A percentile compares a stretch with the other conserved stretches of the same genome.
phyloP scores from a whole-genome alignment of 768 basidiomycete species.

The Steccherinum ochraceum region DNA sequence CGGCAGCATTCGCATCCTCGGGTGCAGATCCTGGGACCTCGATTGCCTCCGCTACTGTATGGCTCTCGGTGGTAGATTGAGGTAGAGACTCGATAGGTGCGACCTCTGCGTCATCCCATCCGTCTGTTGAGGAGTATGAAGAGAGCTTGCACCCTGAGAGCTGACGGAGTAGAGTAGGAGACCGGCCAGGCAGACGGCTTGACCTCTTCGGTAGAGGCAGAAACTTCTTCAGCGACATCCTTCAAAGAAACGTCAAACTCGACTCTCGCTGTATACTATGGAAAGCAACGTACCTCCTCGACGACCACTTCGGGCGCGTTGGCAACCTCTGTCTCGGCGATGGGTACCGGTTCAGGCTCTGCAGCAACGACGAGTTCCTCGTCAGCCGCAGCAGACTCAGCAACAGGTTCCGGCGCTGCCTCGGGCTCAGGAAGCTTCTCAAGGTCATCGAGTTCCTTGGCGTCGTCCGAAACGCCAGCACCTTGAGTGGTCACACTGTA shows the following conservation, averaged over 20 bases:
- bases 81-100: conserved; percentile 4
- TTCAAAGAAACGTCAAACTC: too few relatives aligned
- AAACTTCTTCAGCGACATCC: conserved; percentile 3
- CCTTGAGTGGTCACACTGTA: conserved; percentile 45
- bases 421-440: conserved; percentile 14
- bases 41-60: too few relatives aligned
- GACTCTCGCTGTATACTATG: too few relatives aligned
- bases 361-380: conserved; percentile 8
- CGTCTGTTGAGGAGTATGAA: conserved; percentile 3
- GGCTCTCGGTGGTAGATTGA: too few relatives aligned
- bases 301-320: not conserved
- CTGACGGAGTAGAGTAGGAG: conserved; percentile 43
- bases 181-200: conserved; percentile 37
- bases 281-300: not conserved
- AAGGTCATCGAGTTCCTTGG: conserved; percentile 12
- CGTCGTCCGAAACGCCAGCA: conserved; percentile 21
- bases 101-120: conserved; percentile 1
- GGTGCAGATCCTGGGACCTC: too few relatives aligned
- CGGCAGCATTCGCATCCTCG: too few relatives aligned
- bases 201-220: not conserved
- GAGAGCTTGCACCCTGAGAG: conserved; percentile 27
- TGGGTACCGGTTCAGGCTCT: conserved; percentile 8
- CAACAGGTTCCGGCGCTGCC: not conserved
- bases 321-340: conserved; percentile 7
- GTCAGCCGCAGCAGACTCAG: conserved; percentile 6